A percentile compares a stretch with the other conserved stretches of the same genome.
phyloP scores from a whole-genome alignment of 1,139 yeast species.

The Saccharomyces hybrid region DNA sequence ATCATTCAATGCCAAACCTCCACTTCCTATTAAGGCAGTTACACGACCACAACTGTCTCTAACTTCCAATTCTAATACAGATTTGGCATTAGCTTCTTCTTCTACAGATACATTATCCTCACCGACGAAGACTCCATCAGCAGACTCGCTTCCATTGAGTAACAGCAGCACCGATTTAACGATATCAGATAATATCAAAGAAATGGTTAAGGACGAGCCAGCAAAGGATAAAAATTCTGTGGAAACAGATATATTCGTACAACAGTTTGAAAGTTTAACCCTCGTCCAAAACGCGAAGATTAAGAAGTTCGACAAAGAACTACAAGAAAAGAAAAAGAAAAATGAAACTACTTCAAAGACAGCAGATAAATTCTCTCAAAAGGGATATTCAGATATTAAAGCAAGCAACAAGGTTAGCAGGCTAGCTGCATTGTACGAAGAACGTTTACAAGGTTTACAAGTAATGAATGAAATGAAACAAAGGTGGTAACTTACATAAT shows the following conservation, averaged over 20 bases:
- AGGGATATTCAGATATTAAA: conserved; percentile 42
- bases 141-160: conserved; percentile 7
- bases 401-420: conserved; percentile 48
- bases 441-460: conserved; percentile 47
- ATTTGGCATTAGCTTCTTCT: background rate
- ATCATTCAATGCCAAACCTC: conserved; percentile 4
- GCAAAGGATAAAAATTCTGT: conserved; percentile 3
- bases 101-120: conserved; percentile 1
- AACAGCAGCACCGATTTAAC: background rate
- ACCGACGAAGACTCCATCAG: conserved; percentile 4
- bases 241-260: background rate
- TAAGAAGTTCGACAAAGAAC: conserved; percentile 27
- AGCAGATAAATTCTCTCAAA: conserved; percentile 23
- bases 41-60: conserved; percentile 2
- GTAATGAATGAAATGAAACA: conserved; percentile 34
- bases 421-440: conserved; percentile 50
- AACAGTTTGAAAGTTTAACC: conserved; percentile 1
- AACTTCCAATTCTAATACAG: conserved; percentile 5
- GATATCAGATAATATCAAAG: conserved; percentile 12
- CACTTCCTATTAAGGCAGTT: conserved; percentile 9
- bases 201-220: conserved; percentile 21
- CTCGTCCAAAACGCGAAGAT: conserved; percentile 17
- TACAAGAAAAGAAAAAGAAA: conserved; percentile 21
- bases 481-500: conserved; percentile 1
- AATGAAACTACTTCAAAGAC: conserved; percentile 13